A percentile compares a stretch with the other conserved stretches of the same genome.
These are phyloP conservation scores for Colletotrichum aenigma DNA, from an alignment of 2,329 filamentous ascomycete genomes.

Conservation along the genomic window DNA sequence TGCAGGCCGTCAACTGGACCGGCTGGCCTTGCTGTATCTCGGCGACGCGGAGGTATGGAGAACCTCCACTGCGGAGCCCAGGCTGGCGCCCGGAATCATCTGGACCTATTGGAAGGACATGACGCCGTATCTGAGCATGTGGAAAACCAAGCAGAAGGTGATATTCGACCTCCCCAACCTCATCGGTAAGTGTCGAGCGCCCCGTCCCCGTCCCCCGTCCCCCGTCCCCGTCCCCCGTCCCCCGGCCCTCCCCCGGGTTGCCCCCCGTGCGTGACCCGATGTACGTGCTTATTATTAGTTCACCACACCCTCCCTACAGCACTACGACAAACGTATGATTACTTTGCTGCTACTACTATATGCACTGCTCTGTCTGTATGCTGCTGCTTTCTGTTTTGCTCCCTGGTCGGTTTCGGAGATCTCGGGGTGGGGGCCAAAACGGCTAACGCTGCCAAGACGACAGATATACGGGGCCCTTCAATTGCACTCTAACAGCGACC, in stretches of 20 bases:
- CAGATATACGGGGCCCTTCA: constrained; percentile 74
- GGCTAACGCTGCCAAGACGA: constrained; percentile 40
- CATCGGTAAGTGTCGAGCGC: constrained; percentile 42
- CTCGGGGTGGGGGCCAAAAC: constrained; percentile 17
- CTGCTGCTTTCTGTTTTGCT: background rate
- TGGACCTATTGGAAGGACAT: constrained; percentile 84
- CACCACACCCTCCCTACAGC: background rate
- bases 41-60: constrained; percentile 82
- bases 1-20: constrained; percentile 75
- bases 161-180: constrained; percentile 83
- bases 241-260: too few relatives aligned
- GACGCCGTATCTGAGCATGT: constrained; percentile 72
- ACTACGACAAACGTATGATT: background rate
- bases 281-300: background rate
- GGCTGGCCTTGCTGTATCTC: constrained; percentile 76
- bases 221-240: background rate
- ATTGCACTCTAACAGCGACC: constrained; percentile 75
- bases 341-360: background rate
- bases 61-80: constrained; percentile 83
- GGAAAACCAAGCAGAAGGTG: constrained; percentile 71
- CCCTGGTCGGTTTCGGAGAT: background rate
- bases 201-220: background rate
- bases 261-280: background rate
- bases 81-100: constrained; percentile 64
- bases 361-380: background rate